Evolutionary conservation across 352 stramenopile genomes (phyloP).

Genomic region (Phytophthora cajani): DNA sequence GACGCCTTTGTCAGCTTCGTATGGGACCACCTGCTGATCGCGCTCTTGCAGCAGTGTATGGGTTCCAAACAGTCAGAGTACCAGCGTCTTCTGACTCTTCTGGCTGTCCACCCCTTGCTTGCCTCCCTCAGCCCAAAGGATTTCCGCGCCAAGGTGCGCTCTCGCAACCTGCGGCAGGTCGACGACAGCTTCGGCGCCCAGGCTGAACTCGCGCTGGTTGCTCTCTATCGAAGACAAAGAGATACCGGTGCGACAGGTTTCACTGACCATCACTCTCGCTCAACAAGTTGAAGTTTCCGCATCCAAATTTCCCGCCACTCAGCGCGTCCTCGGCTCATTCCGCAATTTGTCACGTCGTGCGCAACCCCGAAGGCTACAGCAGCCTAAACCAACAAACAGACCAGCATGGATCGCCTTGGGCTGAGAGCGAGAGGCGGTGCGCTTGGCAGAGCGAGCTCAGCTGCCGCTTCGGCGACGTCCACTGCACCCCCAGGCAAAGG

Average conservation of each 20-base stretch:
- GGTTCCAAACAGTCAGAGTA: not conserved
- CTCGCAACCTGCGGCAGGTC: constrained; percentile 52
- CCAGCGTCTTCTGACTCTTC: constrained; percentile 28
- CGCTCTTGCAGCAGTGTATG: constrained; percentile 33
- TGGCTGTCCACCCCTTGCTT: constrained; percentile 44
- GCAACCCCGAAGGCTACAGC: constrained; percentile 1
- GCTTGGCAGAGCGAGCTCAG: not conserved
- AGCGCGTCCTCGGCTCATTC: constrained; percentile 20
- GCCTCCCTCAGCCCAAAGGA: constrained; percentile 52
- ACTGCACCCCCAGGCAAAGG: constrained; percentile 7
- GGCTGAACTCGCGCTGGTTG: constrained; percentile 51
- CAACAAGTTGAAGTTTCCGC: constrained; percentile 39
- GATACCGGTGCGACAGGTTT: constrained; percentile 30
- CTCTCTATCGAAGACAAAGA: constrained; percentile 55
- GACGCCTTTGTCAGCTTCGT: constrained; percentile 54
- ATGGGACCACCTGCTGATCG: constrained; percentile 56
- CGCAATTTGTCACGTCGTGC: constrained; percentile 26
- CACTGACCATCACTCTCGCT: constrained; percentile 49
- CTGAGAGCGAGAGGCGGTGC: constrained; percentile 7
- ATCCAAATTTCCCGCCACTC: constrained; percentile 3
- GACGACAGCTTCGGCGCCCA: constrained; percentile 42
- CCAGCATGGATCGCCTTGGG: constrained; percentile 26
- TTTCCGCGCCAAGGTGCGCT: constrained; percentile 61
- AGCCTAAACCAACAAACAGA: not conserved
- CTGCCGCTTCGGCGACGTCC: constrained; percentile 1